Evolutionary conservation across 2,329 filamentous ascomycete species (phyloP), one percentile per base, ranked within the genome.

Genomic region (Penicillium olsonii): DNA sequence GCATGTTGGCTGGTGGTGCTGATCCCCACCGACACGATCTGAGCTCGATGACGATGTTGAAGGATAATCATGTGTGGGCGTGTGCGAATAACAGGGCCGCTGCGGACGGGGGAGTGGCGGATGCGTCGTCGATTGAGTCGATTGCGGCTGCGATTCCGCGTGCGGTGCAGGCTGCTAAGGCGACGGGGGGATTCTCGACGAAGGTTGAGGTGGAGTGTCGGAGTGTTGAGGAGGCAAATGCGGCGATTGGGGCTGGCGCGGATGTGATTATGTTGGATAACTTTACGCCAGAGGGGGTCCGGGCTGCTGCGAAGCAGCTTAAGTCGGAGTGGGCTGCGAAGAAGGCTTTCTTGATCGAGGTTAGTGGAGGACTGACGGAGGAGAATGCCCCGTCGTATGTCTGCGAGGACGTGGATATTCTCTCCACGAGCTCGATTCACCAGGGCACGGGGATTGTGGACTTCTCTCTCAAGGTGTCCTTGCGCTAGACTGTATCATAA

Each of bases 191-290:
- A 0, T 99, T 97, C 72, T 84, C 88, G 34, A 79, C 96, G 51
- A 99, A 97, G 79, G 82, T 99, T 34, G 94, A 99, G 76, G 94
- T 99, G 19, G 92, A 99, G 77, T 94, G 94, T 39, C 90, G 92
- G 75, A 88, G 79, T 63, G 85, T 96, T 71, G 84, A 80, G 37
- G 91, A 96, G 74, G 94, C 94, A 0, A 86, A 96, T 68, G 90
- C 95, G 73, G 94, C 94, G 0, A 92, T 96, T 62, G 83, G 77
- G 3, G 92, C 92, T 0, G 94, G 94, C 1, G 94, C 94, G 0
- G 92, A 99, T 69, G 86, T 99, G 17, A 85, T 99, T 54, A 99
- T 99, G 94, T 75, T 99, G 52, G 94, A 99, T 69, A 99, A 99
- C 71, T 99, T 97, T 67, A 85, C 84, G 0, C 84, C 87, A 1